Conservation (phyloP, 306 rosid species). For the Cajanus cajan region DNA sequence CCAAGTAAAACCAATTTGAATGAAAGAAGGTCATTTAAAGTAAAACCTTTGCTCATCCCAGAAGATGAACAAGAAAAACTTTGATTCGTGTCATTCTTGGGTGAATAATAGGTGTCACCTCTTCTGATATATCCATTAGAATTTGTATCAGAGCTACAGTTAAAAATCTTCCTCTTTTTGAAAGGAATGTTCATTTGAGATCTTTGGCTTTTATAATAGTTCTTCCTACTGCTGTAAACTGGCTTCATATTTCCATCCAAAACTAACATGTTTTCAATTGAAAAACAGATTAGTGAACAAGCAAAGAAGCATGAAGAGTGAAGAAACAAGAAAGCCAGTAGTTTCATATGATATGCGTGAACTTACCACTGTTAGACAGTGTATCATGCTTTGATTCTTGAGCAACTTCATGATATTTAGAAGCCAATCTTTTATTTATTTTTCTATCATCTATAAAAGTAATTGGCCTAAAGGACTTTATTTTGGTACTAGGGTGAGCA, state of each 20-base stretch:
- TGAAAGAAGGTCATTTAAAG: slow-evolving; percentile 23
- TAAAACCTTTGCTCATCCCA: slow-evolving; percentile 50
- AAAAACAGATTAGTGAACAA: slow-evolving; percentile 17
- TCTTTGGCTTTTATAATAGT: slow-evolving; percentile 57
- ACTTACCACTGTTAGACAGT: slow-evolving; percentile 54
- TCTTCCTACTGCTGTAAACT: slow-evolving; percentile 52
- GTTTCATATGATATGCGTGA: neutral
- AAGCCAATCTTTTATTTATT: slow-evolving; percentile 67
- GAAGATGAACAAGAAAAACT: slow-evolving; percentile 50
- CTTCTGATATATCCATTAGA: slow-evolving; percentile 45
- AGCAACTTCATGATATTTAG: slow-evolving; percentile 65
- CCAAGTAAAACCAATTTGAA: slow-evolving; percentile 9
- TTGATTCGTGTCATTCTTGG: slow-evolving; percentile 42
- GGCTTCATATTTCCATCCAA: slow-evolving; percentile 59
- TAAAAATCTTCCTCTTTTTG: slow-evolving; percentile 75
- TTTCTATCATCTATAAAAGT: slow-evolving; percentile 58
- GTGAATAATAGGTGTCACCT: slow-evolving; percentile 43
- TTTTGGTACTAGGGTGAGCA: slow-evolving; percentile 54
- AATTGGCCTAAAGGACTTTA: slow-evolving; percentile 54
- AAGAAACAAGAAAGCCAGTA: slow-evolving; percentile 16
- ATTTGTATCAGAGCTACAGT: slow-evolving; percentile 48
- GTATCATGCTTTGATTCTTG: slow-evolving; percentile 52
- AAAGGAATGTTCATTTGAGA: slow-evolving; percentile 83
- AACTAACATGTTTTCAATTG: slow-evolving; percentile 27
- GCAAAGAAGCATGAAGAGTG: neutral